Evolutionary conservation across 2,329 filamentous ascomycete genomes (phyloP).

Genomic region (Ceratocystis alfenasii): DNA sequence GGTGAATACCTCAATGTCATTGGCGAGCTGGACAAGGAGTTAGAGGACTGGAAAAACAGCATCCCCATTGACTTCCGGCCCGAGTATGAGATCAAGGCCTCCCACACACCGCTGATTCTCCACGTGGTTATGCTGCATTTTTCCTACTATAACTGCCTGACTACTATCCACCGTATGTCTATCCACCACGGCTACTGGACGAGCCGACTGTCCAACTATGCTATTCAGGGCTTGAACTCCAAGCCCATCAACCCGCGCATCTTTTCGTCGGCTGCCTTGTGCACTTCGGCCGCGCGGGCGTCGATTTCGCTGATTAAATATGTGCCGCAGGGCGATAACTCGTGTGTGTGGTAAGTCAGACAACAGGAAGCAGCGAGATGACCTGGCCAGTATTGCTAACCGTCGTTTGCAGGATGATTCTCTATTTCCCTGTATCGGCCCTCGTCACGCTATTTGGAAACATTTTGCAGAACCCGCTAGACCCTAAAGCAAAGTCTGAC

Average conservation of each 20-base stretch:
- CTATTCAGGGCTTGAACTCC: constrained; percentile 85
- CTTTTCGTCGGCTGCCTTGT: constrained; percentile 85
- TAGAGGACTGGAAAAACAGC: constrained; percentile 92
- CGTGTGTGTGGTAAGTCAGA: constrained; percentile 73
- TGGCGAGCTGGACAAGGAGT: constrained; percentile 74
- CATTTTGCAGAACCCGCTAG: constrained; percentile 87
- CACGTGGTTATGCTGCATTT: constrained; percentile 93
- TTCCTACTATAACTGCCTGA: constrained; percentile 93
- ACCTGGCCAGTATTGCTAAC: background rate
- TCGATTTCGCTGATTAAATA: constrained; percentile 93
- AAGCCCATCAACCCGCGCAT: constrained; percentile 84
- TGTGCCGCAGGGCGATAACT: constrained; percentile 86
- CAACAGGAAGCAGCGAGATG: background rate
- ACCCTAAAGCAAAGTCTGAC: constrained; percentile 77
- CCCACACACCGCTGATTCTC: constrained; percentile 83
- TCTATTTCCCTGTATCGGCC: constrained; percentile 94
- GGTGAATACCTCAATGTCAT: constrained; percentile 92
- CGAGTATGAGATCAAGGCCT: constrained; percentile 88
- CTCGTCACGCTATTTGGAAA: constrained; percentile 93
- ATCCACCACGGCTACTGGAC: constrained; percentile 98
- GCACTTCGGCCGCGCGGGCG: constrained; percentile 81
- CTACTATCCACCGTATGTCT: constrained; percentile 96
- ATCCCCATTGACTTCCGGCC: constrained; percentile 96
- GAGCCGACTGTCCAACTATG: constrained; percentile 83
- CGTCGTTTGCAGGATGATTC: constrained; percentile 53